Evolutionary conservation across 2,329 filamentous ascomycete genomes (phyloP).

Genomic region (Apiospora aurea): DNA sequence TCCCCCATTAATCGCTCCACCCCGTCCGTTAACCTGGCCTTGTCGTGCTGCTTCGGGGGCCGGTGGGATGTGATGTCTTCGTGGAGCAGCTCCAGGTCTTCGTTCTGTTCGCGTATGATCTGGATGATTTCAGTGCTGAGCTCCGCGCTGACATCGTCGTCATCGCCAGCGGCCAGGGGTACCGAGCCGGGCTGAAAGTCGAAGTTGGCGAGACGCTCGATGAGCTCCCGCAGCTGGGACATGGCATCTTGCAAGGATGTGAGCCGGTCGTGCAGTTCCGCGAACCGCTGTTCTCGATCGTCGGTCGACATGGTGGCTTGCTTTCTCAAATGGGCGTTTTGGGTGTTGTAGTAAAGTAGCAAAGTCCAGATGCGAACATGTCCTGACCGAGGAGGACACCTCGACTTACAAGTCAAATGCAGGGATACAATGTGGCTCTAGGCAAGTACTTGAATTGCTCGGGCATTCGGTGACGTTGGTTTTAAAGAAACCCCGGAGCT

Average conservation of each 20-base stretch:
- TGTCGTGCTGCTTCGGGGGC: constrained; percentile 63
- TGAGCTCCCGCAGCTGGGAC: constrained; percentile 63
- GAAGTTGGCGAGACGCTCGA: constrained; percentile 64
- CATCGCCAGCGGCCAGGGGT: constrained; percentile 56
- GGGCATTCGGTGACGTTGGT: constrained; percentile 18
- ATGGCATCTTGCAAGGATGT: constrained; percentile 67
- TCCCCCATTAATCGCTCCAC: constrained; percentile 70
- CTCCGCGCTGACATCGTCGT: constrained; percentile 69
- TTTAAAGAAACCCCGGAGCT: not conserved
- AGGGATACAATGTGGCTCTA: not conserved
- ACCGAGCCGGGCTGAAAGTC: constrained; percentile 66
- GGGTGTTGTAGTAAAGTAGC: not conserved
- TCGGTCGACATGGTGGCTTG: constrained; percentile 5
- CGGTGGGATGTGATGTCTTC: constrained; percentile 80
- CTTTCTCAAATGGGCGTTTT: not conserved
- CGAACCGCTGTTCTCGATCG: constrained; percentile 54
- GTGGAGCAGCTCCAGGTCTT: constrained; percentile 80
- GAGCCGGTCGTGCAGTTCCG: constrained; percentile 67
- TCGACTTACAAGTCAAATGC: constrained; percentile 19
- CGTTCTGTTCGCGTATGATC: constrained; percentile 77
- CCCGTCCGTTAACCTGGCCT: constrained; percentile 69
- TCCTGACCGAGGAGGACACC: constrained; percentile 9
- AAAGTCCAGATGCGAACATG: not conserved
- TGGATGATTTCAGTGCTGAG: constrained; percentile 82
- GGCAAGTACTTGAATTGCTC: not conserved